Evolutionary conservation across 2,329 filamentous ascomycete species (phyloP).

Genomic region (Alternaria novae-zelandiae): DNA sequence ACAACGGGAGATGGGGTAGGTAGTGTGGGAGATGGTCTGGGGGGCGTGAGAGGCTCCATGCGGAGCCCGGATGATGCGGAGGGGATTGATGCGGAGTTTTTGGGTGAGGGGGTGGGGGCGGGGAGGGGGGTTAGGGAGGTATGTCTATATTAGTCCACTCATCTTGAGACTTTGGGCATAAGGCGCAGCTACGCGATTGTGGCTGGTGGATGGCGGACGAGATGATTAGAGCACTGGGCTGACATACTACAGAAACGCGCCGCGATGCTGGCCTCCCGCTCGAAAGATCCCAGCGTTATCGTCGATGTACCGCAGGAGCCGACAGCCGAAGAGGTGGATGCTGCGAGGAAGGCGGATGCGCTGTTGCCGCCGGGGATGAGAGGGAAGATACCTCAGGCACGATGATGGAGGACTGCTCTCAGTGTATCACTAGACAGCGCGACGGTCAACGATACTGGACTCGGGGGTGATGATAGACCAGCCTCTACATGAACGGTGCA

Average conservation of each 20-base stretch:
- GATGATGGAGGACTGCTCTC: background rate
- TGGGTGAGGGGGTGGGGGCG: conserved; percentile 28
- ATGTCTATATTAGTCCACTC: background rate
- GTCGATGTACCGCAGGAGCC: conserved; percentile 54
- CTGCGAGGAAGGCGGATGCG: conserved; percentile 32
- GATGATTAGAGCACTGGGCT: background rate
- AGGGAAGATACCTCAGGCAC: background rate
- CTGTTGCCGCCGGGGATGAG: background rate
- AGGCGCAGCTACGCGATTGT: background rate
- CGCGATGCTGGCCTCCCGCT: conserved; percentile 45
- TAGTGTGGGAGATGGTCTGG: background rate
- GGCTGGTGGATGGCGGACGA: background rate
- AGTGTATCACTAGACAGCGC: too few relatives aligned
- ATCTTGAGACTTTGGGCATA: too few relatives aligned
- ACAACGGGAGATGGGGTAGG: conserved; percentile 10
- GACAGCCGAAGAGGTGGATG: conserved; percentile 53
- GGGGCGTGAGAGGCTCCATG: background rate
- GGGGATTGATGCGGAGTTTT: conserved; percentile 38
- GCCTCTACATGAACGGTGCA: too few relatives aligned
- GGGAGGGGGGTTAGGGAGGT: conserved; percentile 34
- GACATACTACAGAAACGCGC: conserved; percentile 43
- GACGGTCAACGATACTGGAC: too few relatives aligned
- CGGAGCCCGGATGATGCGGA: conserved; percentile 33
- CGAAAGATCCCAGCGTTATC: conserved; percentile 53
- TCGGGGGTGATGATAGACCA: too few relatives aligned